phyloP scores from a whole-genome alignment of 345 rosid genomes.

The Acer negundo region DNA sequence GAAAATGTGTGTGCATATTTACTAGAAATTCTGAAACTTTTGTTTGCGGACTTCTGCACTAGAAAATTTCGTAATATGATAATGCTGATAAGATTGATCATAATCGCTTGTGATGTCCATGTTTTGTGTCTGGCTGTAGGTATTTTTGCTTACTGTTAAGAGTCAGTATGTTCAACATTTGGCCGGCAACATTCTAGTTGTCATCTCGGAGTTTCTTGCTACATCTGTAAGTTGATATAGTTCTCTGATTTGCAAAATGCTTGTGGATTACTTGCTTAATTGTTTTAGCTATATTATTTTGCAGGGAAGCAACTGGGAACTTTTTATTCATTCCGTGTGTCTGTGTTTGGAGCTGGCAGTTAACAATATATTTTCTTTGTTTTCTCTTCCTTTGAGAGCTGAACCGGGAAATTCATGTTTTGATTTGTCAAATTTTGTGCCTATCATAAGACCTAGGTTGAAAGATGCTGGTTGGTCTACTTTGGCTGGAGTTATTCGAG shows the following conservation, averaged over 20 bases:
- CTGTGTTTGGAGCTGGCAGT: constrained; percentile 45
- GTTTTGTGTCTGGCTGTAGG: constrained; percentile 39
- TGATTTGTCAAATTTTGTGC: constrained; percentile 29
- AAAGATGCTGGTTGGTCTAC: constrained; percentile 56
- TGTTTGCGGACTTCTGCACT: too few species aligned
- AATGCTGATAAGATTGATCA: not conserved
- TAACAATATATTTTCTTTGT: constrained; percentile 23
- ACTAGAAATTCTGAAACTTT: not conserved
- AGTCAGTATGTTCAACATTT: constrained; percentile 59
- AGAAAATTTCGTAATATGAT: not conserved
- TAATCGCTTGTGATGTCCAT: not conserved
- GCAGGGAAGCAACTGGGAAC: constrained; percentile 57
- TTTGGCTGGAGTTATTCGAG: constrained; percentile 52
- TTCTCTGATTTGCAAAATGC: not conserved
- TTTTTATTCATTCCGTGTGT: constrained; percentile 48
- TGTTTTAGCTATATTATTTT: constrained; percentile 11
- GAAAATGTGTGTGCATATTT: not conserved
- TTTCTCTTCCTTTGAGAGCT: constrained; percentile 25
- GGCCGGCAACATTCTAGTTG: constrained; percentile 58
- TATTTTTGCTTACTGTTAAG: constrained; percentile 43
- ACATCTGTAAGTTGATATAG: constrained; percentile 47
- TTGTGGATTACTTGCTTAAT: not conserved
- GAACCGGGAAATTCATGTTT: constrained; percentile 20
- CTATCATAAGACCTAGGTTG: constrained; percentile 41
- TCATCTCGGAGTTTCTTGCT: constrained; percentile 46